Percentiles rank a stretch among this genome's conserved stretches.
These are phyloP conservation scores for Osmanthus fragrans DNA, from an alignment of 257 asterid species.

Conservation along the genomic window DNA sequence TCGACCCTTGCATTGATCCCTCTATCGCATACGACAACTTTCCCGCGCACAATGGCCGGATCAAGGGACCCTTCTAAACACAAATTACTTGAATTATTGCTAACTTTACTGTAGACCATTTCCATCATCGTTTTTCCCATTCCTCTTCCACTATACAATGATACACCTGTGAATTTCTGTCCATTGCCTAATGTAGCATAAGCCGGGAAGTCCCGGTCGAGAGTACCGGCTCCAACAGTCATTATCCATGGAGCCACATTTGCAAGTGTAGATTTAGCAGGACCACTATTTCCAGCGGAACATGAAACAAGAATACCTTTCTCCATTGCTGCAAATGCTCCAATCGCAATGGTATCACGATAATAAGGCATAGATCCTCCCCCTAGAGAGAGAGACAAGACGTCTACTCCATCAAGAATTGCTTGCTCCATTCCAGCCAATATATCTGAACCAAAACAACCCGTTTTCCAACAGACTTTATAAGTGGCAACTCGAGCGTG, in stretches of 20 bases:
- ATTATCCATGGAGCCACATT: conserved; percentile 55
- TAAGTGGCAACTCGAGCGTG: conserved; percentile 46
- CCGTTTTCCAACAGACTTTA: conserved; percentile 45
- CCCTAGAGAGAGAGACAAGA: conserved; percentile 44
- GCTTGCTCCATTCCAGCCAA: conserved; percentile 52
- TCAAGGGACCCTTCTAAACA: conserved; percentile 47
- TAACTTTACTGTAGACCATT: conserved; percentile 29
- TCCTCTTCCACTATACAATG: conserved; percentile 43
- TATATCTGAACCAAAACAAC: conserved; percentile 53
- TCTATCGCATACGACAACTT: conserved; percentile 48
- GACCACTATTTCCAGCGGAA: conserved; percentile 55
- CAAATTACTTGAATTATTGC: conserved; percentile 26
- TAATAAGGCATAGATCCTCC: conserved; percentile 55
- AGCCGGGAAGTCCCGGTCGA: conserved; percentile 54
- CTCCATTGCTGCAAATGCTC: conserved; percentile 47
- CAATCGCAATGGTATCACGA: conserved; percentile 50
- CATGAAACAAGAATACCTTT: conserved; percentile 47
- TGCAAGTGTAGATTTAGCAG: conserved; percentile 38
- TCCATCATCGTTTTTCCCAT: conserved; percentile 28
- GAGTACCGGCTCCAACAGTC: conserved; percentile 55
- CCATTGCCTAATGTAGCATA: conserved; percentile 37
- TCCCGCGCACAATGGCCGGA: conserved; percentile 36
- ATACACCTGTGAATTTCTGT: conserved; percentile 32
- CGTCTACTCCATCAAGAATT: conserved; percentile 46
- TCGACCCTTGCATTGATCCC: conserved; percentile 48